phyloP scores from a whole-genome alignment of 352 stramenopile genomes.

The Pythium rhizo-oryzae region DNA sequence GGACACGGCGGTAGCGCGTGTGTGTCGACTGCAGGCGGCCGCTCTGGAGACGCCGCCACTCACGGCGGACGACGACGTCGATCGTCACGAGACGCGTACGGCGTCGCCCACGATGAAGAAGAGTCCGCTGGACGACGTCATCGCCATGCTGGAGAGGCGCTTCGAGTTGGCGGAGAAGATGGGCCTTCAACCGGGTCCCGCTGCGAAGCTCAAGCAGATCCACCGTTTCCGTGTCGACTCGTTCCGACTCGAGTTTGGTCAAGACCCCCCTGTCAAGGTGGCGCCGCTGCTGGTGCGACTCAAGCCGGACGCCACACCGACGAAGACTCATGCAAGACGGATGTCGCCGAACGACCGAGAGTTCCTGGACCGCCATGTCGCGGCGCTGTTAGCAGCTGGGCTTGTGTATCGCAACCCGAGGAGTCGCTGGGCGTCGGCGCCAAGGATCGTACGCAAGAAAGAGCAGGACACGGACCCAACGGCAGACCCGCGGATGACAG shows the following conservation, averaged over 20 bases:
- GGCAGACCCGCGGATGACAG: background rate
- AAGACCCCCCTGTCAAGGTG: background rate
- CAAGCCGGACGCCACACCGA: background rate
- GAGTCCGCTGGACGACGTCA: background rate
- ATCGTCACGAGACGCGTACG: constrained; percentile 1
- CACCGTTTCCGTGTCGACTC: background rate
- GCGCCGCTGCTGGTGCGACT: background rate
- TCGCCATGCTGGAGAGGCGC: background rate
- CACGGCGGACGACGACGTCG: background rate
- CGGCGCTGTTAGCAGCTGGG: background rate
- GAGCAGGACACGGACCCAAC: background rate
- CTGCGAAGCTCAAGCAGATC: background rate
- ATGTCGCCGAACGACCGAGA: background rate
- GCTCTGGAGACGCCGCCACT: background rate
- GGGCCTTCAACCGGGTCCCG: background rate
- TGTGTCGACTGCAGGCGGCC: background rate
- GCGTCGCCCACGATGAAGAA: background rate
- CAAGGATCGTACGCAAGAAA: background rate
- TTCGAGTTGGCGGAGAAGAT: background rate
- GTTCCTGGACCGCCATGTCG: background rate
- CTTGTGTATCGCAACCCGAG: background rate
- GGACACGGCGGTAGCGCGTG: constrained; percentile 2
- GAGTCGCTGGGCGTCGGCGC: constrained; percentile 1
- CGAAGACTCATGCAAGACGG: background rate
- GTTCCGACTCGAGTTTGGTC: background rate